These are phyloP conservation scores for Ustilago vetiveriae DNA, from an alignment of 1,284 basidiomycete genomes.

Conservation along the genomic window DNA sequence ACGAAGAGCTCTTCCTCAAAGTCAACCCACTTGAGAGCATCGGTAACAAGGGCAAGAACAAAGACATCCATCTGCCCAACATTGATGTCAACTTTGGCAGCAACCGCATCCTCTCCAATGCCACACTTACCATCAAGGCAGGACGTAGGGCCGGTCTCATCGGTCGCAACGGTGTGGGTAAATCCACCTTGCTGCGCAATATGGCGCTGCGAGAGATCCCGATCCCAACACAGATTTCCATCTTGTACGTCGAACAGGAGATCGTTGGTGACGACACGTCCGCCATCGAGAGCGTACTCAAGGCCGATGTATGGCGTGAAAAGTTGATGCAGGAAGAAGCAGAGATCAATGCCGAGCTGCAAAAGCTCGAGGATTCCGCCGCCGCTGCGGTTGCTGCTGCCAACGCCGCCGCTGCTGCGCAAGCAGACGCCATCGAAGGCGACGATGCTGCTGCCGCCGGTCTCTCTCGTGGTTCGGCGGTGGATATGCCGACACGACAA, in stretches of 20 bases:
- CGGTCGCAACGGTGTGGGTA: conserved; percentile 85
- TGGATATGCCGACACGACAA: conserved; percentile 65
- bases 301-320: conserved; percentile 69
- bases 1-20: conserved; percentile 99
- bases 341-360: conserved; percentile 56
- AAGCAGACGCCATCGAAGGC: conserved; percentile 12
- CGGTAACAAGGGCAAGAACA: conserved; percentile 75
- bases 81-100: conserved; percentile 81
- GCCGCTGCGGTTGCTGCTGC: conserved; percentile 50
- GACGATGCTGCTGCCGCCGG: conserved; percentile 33
- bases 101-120: conserved; percentile 85
- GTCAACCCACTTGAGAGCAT: conserved; percentile 93
- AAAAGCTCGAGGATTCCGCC: conserved; percentile 56
- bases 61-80: conserved; percentile 89
- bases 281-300: conserved; percentile 91
- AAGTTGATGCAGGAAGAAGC: conserved; percentile 60
- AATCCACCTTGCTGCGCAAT: conserved; percentile 90
- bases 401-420: conserved; percentile 39
- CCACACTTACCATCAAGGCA: conserved; percentile 49
- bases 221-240: conserved; percentile 81
- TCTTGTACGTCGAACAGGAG: conserved; percentile 98
- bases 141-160: conserved; percentile 70
- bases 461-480: conserved; percentile 52
- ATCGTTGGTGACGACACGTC: conserved; percentile 84
- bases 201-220: conserved; percentile 95